Base-by-base conservation (phyloP, 2,329 filamentous ascomycete genomes). In the Diaporthe australafricana region DNA sequence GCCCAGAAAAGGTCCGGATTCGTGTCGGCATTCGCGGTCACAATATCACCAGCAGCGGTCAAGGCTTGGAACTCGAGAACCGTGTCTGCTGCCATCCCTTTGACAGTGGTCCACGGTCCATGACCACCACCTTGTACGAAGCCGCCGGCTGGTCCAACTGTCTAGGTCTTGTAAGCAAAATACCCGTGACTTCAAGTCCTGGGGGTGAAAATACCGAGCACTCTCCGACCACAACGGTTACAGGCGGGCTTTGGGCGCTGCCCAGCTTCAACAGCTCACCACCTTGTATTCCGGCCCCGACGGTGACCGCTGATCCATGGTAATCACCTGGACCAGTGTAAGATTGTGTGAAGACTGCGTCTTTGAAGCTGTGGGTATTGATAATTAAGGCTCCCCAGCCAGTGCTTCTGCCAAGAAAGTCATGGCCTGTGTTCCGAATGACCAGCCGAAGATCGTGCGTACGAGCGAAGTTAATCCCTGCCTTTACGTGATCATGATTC, bases 51-150 rank as follows among this genome's bases (percentile, higher is more conserved):
- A 42, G 78, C 76, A 0, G 82, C 85, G 5, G 84, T 85, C n/a
- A 90, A 9, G 12, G 45, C 47, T 22, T 70, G 16, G 5, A 70
- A 63, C 8, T 70, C 57, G n/a, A 70, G 35, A 16, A 55, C 57
- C 16, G 47, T 70, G 5, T 70, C 68, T 35, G 68, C 57, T 1
- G 68, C 60, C 35, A 70, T 32, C 14, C 68, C 68, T 22, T 66
- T 81, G 7, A 80, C 78, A 2, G 84, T 84, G 5, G 80, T 80
- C 25, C 87, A 78, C 0, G 84, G 81, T 0, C 83, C 84, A 75
- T 91, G 89, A 0, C 89, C 89, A 16, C 88, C 90, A 5, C 89
- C 89, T 78, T 90, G 87, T 1, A 84, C 85, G 72, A 89, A 90
- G 2, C 90, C 90, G n/a, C 90, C 90, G 1, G 88, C 86, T 16